Evolutionary conservation across 495 filamentous ascomycete genomes (phyloP).

Genomic region (Neurospora sp.): DNA sequence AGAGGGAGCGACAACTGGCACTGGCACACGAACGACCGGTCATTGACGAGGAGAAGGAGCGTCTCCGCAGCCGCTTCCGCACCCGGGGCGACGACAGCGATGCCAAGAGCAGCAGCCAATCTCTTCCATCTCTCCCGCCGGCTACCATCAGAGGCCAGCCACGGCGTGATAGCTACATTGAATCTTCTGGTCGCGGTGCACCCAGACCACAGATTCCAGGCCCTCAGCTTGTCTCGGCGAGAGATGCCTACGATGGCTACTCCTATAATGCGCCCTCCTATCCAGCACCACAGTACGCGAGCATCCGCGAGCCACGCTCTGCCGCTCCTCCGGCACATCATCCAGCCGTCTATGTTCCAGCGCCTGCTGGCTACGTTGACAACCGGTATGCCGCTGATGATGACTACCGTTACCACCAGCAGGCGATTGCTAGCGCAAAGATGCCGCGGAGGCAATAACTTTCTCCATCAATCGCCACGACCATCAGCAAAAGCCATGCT

Average conservation of each 20-base stretch:
- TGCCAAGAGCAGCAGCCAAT: conserved; percentile 17
- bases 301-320: background rate
- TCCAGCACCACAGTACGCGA: conserved; percentile 6
- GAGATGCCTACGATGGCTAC: conserved; percentile 6
- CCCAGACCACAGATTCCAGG: conserved; percentile 12
- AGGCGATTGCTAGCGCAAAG: background rate
- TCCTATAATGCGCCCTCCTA: conserved; percentile 9
- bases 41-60: conserved; percentile 15
- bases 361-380: conserved; percentile 3
- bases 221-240: conserved; percentile 3
- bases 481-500: background rate
- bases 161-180: conserved; percentile 25
- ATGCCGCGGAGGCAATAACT: background rate
- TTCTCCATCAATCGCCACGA: background rate
- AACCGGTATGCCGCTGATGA: conserved; percentile 4
- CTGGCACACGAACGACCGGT: conserved; percentile 6
- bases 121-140: background rate
- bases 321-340: conserved; percentile 10
- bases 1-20: conserved; percentile 7
- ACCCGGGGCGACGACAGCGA: conserved; percentile 19
- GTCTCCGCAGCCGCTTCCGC: conserved; percentile 20
- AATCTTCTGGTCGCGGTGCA: conserved; percentile 21
- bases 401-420: conserved; percentile 13
- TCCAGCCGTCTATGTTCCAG: conserved; percentile 16
- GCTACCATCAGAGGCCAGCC: conserved; percentile 10